Percentiles rank a stretch among this genome's conserved stretches.
Conservation (phyloP, 352 stramenopile genomes). For the Globisporangium ultimum region DNA sequence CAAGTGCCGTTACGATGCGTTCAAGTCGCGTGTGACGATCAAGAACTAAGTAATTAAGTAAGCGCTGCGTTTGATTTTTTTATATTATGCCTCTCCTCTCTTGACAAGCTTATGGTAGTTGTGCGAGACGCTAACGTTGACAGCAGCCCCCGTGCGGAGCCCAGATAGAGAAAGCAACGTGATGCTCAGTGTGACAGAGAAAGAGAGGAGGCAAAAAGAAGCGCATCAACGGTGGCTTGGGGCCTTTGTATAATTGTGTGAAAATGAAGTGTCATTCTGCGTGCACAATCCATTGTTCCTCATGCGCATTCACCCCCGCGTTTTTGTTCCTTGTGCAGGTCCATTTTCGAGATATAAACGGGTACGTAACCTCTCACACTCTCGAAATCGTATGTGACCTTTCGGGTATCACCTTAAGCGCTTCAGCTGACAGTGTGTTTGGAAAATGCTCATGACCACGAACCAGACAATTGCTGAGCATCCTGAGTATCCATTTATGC, state of each 20-base stretch:
- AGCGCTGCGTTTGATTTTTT: background rate
- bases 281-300: background rate
- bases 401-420: background rate
- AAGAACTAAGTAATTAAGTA: slow-evolving; percentile 25
- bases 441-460: too few species aligned
- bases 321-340: background rate
- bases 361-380: background rate
- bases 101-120: background rate
- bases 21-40: slow-evolving; percentile 57
- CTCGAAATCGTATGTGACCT: background rate
- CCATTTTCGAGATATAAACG: too few species aligned
- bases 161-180: background rate
- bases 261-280: background rate
- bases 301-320: background rate
- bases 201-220: background rate
- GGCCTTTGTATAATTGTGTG: background rate
- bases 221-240: background rate
- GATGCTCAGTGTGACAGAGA: background rate
- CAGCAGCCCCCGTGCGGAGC: too few species aligned
- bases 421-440: too few species aligned
- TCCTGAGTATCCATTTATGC: too few species aligned
- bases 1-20: slow-evolving; percentile 65
- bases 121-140: too few species aligned
- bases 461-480: too few species aligned
- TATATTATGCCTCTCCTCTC: background rate